A percentile compares a stretch with the other conserved stretches of the same genome.
These are phyloP conservation scores for Candida ovalis DNA, from an alignment of 805 yeast species.

Conservation along the genomic window DNA sequence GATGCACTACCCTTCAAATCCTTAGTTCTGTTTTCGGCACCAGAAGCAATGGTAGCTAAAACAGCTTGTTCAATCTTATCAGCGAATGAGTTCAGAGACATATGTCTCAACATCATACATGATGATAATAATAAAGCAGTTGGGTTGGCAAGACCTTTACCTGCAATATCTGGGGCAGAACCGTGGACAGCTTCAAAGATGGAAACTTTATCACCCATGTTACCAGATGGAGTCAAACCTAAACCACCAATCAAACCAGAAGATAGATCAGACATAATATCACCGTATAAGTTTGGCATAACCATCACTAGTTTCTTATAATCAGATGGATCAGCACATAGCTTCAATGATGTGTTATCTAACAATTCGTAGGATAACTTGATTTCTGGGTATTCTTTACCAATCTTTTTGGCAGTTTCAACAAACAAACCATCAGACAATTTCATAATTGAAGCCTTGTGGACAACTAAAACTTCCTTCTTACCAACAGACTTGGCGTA, in stretches of 20 bases:
- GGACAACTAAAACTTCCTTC: constrained; percentile 89
- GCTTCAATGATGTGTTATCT: constrained; percentile 90
- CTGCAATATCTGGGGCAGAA: constrained; percentile 99
- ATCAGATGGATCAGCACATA: constrained; percentile 83
- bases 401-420: constrained; percentile 83
- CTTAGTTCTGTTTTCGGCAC: constrained; percentile 93
- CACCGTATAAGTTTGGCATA: constrained; percentile 99
- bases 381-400: constrained; percentile 89
- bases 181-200: constrained; percentile 99
- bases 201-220: constrained; percentile 97
- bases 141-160: constrained; percentile 98
- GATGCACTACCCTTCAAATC: constrained; percentile 92
- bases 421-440: constrained; percentile 96
- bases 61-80: constrained; percentile 87
- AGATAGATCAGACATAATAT: constrained; percentile 95
- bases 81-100: constrained; percentile 83
- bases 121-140: constrained; percentile 94
- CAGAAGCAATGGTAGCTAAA: constrained; percentile 85
- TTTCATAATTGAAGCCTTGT: constrained; percentile 98
- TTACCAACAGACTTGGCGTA: constrained; percentile 86
- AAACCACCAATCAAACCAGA: constrained; percentile 98
- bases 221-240: constrained; percentile 98
- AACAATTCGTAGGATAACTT: constrained; percentile 80
- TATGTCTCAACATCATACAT: constrained; percentile 99
- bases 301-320: constrained; percentile 88